phyloP scores from a whole-genome alignment of 345 rosid species.

The Leavenworthia alabamica region DNA sequence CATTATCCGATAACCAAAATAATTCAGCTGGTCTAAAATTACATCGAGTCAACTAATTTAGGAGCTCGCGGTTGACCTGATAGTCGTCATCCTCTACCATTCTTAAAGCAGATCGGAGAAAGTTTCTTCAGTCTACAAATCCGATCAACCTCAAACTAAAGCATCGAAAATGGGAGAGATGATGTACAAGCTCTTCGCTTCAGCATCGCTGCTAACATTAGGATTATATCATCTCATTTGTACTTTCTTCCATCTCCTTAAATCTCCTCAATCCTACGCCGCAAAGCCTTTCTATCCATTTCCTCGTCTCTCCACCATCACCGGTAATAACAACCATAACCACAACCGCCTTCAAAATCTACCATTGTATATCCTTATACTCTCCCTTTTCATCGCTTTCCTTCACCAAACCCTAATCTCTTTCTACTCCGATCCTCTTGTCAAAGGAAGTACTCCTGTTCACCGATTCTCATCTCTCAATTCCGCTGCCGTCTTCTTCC shows the following conservation, averaged over 20 bases:
- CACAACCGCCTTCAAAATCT: slow-evolving; percentile 43
- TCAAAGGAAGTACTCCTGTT: slow-evolving; percentile 79
- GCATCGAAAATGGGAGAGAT: slow-evolving; percentile 51
- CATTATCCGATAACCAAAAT: not conserved
- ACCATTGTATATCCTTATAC: slow-evolving; percentile 47
- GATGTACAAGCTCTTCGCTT: slow-evolving; percentile 54
- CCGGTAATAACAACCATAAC: slow-evolving; percentile 16
- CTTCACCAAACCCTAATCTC: slow-evolving; percentile 63
- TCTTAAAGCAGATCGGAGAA: not conserved
- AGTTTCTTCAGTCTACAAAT: not conserved
- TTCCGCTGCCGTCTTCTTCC: slow-evolving; percentile 71
- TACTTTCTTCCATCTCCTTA: slow-evolving; percentile 53
- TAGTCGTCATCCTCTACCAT: not conserved
- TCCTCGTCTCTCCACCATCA: slow-evolving; percentile 28
- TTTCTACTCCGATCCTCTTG: slow-evolving; percentile 70
- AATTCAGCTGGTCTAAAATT: not conserved
- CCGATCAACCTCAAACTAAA: not conserved
- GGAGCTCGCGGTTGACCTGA: slow-evolving; percentile 26
- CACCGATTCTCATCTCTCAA: slow-evolving; percentile 77
- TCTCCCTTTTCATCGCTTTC: slow-evolving; percentile 59
- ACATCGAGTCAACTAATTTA: not conserved
- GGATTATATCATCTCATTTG: slow-evolving; percentile 72
- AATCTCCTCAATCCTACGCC: slow-evolving; percentile 63
- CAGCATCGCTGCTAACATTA: slow-evolving; percentile 52
- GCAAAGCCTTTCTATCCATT: slow-evolving; percentile 76